These are phyloP conservation scores for Clonostachys rosea DNA, from an alignment of 2,329 filamentous ascomycete genomes.

Conservation along the genomic window DNA sequence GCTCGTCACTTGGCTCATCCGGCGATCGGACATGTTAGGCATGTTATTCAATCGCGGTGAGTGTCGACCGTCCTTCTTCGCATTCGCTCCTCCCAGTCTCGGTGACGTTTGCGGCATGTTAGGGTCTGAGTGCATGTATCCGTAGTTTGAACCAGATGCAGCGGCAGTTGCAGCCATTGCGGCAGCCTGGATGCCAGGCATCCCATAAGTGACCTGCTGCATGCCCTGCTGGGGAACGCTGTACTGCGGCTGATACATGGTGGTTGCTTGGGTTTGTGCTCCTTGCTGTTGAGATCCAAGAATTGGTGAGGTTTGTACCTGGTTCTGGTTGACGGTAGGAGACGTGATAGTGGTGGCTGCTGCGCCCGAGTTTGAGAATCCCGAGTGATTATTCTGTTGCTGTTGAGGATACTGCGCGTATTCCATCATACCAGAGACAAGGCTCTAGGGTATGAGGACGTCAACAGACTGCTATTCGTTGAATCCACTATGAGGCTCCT, in stretches of 20 bases:
- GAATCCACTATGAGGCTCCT: conserved; percentile 2
- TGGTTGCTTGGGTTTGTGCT: conserved; percentile 48
- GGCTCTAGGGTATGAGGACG: conserved; percentile 9
- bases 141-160: conserved; percentile 76
- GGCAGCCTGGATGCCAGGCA: conserved; percentile 80
- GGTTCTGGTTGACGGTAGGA: conserved; percentile 61
- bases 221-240: conserved; percentile 69
- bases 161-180: conserved; percentile 91
- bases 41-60: conserved; percentile 71
- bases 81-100: conserved; percentile 70
- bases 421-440: conserved; percentile 57
- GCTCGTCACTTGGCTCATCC: conserved; percentile 74
- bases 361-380: conserved; percentile 55
- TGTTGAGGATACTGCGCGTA: conserved; percentile 70
- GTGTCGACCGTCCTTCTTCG: conserved; percentile 66
- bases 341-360: conserved; percentile 66
- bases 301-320: conserved; percentile 73
- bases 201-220: conserved; percentile 63
- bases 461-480: conserved; percentile 16
- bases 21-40: conserved; percentile 55
- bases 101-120: conserved; percentile 70
- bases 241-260: conserved; percentile 75
- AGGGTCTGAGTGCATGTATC: conserved; percentile 68
- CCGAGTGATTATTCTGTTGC: conserved; percentile 60
- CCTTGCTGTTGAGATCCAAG: conserved; percentile 72